These are phyloP conservation scores for Microbotryum intermedium DNA, from an alignment of 1,284 basidiomycete genomes.

Conservation along the genomic window DNA sequence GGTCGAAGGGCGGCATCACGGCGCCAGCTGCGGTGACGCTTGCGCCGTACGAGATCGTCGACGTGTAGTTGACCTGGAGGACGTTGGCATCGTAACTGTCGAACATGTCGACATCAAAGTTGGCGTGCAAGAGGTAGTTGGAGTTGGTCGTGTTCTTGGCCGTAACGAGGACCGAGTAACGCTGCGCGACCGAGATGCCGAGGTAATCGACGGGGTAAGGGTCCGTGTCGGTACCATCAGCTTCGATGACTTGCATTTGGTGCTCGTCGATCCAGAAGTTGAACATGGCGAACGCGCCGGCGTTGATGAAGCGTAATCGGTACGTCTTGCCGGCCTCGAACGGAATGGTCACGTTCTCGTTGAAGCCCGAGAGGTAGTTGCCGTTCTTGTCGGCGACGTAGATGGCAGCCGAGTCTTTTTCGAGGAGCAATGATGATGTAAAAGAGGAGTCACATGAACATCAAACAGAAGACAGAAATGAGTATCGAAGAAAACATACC, in stretches of 20 bases:
- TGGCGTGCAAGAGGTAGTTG: conserved; percentile 83
- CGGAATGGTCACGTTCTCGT: conserved; percentile 74
- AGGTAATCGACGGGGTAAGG: conserved; percentile 62
- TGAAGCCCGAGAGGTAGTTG: conserved; percentile 54
- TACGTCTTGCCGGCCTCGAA: conserved; percentile 67
- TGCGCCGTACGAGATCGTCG: conserved; percentile 58
- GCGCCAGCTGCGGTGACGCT: conserved; percentile 47
- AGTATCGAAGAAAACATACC: conserved; percentile 41
- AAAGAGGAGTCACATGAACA: neutral
- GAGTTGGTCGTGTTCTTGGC: conserved; percentile 72
- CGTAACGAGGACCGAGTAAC: conserved; percentile 85
- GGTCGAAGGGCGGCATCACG: conserved; percentile 44
- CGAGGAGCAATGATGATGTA: conserved; percentile 1
- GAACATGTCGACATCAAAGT: conserved; percentile 76
- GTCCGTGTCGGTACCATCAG: conserved; percentile 74
- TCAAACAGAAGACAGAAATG: neutral
- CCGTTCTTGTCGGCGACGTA: conserved; percentile 68
- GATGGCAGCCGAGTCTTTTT: conserved; percentile 63
- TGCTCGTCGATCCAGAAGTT: conserved; percentile 87
- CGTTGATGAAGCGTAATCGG: conserved; percentile 71
- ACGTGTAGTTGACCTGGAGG: conserved; percentile 69
- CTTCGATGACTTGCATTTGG: conserved; percentile 76
- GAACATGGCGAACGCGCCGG: conserved; percentile 54
- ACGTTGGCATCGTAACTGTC: conserved; percentile 57
- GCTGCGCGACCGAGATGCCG: conserved; percentile 72